Evolutionary conservation across 768 basidiomycete genomes (phyloP).

Genomic region (Boletus pseudopeckii): DNA sequence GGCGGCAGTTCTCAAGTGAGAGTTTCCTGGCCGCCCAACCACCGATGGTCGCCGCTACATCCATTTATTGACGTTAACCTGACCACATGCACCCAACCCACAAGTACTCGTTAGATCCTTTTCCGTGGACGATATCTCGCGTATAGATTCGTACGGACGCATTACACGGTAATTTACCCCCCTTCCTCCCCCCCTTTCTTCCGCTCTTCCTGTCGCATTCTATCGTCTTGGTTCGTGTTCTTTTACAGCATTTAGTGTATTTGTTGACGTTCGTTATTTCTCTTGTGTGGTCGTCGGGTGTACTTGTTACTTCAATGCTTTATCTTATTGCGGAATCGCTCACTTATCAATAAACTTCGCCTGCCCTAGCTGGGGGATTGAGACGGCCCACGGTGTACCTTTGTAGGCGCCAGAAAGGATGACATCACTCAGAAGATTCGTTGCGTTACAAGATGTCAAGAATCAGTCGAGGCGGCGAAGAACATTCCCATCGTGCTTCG

Average conservation of each 20-base stretch:
- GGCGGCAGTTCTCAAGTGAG: slow-evolving; percentile 27
- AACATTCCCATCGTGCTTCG: neutral
- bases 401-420: too few species aligned
- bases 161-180: slow-evolving; percentile 9
- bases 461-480: neutral
- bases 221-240: neutral
- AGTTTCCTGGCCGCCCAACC: slow-evolving; percentile 23
- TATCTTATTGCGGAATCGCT: neutral
- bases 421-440: neutral
- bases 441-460: neutral
- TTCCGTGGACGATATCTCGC: slow-evolving; percentile 7
- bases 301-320: neutral
- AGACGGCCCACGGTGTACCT: too few species aligned
- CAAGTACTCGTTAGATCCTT: neutral
- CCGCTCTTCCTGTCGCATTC: neutral
- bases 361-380: too few species aligned
- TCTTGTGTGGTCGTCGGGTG: neutral
- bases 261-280: neutral
- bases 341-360: neutral
- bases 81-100: slow-evolving; percentile 9
- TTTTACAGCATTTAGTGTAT: neutral
- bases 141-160: slow-evolving; percentile 9
- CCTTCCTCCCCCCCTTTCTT: neutral
- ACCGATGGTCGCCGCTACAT: slow-evolving; percentile 19
- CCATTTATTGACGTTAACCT: slow-evolving; percentile 17